Conservation (phyloP, 2,329 filamentous ascomycete species). For the Coniochaeta sp. region DNA sequence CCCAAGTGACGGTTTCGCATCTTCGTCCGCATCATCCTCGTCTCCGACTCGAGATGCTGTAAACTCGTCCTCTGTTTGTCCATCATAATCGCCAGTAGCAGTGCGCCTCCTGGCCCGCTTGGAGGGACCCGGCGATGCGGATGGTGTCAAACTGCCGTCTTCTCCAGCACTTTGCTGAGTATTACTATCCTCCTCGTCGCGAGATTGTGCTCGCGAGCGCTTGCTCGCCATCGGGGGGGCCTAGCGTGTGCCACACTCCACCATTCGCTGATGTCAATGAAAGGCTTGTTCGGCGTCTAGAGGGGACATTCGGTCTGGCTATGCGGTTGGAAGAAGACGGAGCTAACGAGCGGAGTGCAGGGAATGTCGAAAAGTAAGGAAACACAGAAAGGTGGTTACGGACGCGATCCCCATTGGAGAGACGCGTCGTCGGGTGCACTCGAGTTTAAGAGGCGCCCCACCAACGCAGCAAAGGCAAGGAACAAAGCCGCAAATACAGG, state of each 20-base stretch:
- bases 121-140: neutral
- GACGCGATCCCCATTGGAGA: neutral
- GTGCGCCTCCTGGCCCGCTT: neutral
- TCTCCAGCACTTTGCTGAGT: conserved; percentile 3
- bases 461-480: neutral
- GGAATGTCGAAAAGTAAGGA: neutral
- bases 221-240: conserved; percentile 2
- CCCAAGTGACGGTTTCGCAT: neutral
- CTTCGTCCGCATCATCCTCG: neutral
- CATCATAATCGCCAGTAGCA: neutral
- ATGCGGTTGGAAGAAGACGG: neutral
- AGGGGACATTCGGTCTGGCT: neutral
- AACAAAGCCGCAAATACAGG: neutral
- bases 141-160: neutral
- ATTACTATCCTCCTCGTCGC: conserved; percentile 10
- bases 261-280: neutral
- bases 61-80: conserved; percentile 4
- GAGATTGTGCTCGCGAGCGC: conserved; percentile 12
- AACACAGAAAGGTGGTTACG: neutral
- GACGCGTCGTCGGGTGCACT: neutral
- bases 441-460: neutral
- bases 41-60: conserved; percentile 9
- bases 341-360: neutral
- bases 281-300: neutral
- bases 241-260: neutral